Evolutionary conservation across 805 yeast species (phyloP).

Genomic region (Candida namnaoensis): DNA sequence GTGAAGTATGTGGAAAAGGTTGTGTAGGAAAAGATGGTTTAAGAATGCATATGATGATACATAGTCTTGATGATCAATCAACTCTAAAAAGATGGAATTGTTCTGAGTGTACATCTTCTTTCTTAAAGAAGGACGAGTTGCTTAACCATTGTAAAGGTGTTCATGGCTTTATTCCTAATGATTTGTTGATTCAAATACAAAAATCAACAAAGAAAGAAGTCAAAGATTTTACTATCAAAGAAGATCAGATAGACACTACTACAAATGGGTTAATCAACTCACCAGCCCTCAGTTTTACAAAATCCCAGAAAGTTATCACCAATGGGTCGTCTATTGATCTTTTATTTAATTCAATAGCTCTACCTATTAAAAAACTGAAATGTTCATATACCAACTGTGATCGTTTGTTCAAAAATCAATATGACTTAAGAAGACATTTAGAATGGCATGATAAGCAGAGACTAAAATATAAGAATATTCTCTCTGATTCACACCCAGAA

Average conservation of each 20-base stretch:
- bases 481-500: too few species aligned
- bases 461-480: neutral
- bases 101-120: slow-evolving; percentile 39
- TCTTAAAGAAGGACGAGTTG: slow-evolving; percentile 48
- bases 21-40: slow-evolving; percentile 70
- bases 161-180: slow-evolving; percentile 23
- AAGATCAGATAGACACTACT: too few species aligned
- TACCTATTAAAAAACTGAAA: slow-evolving; percentile 21
- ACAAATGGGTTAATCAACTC: too few species aligned
- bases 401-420: slow-evolving; percentile 41
- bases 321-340: slow-evolving; percentile 19
- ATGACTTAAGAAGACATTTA: slow-evolving; percentile 41
- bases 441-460: slow-evolving; percentile 37
- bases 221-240: too few species aligned
- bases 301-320: slow-evolving; percentile 16
- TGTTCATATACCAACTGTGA: slow-evolving; percentile 46
- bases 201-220: neutral
- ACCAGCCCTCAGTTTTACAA: slow-evolving; percentile 6
- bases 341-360: slow-evolving; percentile 22
- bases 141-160: slow-evolving; percentile 43
- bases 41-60: slow-evolving; percentile 64
- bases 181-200: slow-evolving; percentile 1
- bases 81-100: slow-evolving; percentile 63
- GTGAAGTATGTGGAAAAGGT: slow-evolving; percentile 57
- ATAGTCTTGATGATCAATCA: slow-evolving; percentile 25